Evolutionary conservation across 2,329 filamentous ascomycete genomes (phyloP).

Genomic region (Didymella exigua): DNA sequence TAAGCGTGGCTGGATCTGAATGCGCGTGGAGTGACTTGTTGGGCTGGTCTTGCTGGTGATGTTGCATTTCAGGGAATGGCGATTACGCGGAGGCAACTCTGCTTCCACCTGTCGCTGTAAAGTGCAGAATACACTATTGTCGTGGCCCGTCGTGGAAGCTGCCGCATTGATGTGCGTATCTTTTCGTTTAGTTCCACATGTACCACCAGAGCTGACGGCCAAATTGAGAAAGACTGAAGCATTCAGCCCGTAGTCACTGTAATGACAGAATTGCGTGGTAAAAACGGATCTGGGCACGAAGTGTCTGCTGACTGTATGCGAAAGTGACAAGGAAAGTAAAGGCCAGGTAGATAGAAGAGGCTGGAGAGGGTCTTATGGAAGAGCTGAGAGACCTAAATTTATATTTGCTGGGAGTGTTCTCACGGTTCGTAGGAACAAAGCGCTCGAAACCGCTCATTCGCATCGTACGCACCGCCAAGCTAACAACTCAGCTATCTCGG

Average conservation of each 20-base stretch:
- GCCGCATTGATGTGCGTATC: background rate
- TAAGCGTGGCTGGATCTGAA: background rate
- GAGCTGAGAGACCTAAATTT: background rate
- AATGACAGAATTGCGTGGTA: too few species aligned
- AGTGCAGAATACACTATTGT: background rate
- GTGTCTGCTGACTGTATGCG: background rate
- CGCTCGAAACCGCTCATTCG: conserved; percentile 9
- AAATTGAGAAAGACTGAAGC: background rate
- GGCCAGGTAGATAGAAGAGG: too few species aligned
- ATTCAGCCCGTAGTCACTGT: background rate
- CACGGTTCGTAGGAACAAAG: background rate
- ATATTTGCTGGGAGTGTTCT: background rate
- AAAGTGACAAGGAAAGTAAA: too few species aligned
- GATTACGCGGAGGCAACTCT: background rate
- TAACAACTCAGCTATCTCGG: background rate
- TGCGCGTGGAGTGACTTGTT: background rate
- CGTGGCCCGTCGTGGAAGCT: background rate
- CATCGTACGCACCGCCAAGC: background rate
- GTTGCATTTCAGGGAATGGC: background rate
- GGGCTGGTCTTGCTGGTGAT: background rate
- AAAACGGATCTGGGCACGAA: too few species aligned
- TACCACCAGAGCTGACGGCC: background rate
- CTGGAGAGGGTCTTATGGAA: too few species aligned
- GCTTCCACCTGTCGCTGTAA: background rate
- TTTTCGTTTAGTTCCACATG: background rate